These are phyloP conservation scores for Auriscalpium orientale DNA, from an alignment of 768 basidiomycete species.

Conservation along the genomic window DNA sequence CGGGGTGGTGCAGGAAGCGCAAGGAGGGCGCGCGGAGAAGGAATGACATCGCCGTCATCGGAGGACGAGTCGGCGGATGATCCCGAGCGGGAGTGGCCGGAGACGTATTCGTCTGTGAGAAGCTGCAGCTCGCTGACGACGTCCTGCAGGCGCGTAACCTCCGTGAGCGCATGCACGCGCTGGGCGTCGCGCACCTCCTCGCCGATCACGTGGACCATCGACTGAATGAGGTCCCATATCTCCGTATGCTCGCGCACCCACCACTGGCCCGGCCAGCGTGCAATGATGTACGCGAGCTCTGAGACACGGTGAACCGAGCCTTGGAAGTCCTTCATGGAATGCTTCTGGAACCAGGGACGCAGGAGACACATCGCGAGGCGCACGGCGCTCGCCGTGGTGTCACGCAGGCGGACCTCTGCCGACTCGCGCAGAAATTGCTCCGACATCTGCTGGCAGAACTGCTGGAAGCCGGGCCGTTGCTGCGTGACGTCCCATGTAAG, in stretches of 20 bases:
- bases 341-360: slow-evolving; percentile 59
- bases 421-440: slow-evolving; percentile 51
- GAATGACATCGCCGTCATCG: neutral
- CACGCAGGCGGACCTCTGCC: slow-evolving; percentile 49
- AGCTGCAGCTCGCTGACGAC: slow-evolving; percentile 45
- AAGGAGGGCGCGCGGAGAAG: neutral
- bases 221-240: slow-evolving; percentile 49
- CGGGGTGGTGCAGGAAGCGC: neutral
- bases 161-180: slow-evolving; percentile 32
- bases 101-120: slow-evolving; percentile 32
- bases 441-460: slow-evolving; percentile 66
- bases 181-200: slow-evolving; percentile 56
- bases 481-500: slow-evolving; percentile 50
- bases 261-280: slow-evolving; percentile 57
- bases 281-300: slow-evolving; percentile 28
- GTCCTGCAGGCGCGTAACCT: slow-evolving; percentile 40
- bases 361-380: slow-evolving; percentile 61
- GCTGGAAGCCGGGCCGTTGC: slow-evolving; percentile 54
- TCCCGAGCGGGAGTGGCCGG: slow-evolving; percentile 16
- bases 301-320: slow-evolving; percentile 30
- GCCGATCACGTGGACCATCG: slow-evolving; percentile 51
- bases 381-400: slow-evolving; percentile 61
- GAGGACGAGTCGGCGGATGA: slow-evolving; percentile 13
- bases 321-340: slow-evolving; percentile 34
- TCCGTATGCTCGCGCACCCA: slow-evolving; percentile 62